Evolutionary conservation across 2,329 filamentous ascomycete genomes (phyloP), one percentile per base, ranked within the genome.

Genomic region (Emmonsiellopsis sp.): DNA sequence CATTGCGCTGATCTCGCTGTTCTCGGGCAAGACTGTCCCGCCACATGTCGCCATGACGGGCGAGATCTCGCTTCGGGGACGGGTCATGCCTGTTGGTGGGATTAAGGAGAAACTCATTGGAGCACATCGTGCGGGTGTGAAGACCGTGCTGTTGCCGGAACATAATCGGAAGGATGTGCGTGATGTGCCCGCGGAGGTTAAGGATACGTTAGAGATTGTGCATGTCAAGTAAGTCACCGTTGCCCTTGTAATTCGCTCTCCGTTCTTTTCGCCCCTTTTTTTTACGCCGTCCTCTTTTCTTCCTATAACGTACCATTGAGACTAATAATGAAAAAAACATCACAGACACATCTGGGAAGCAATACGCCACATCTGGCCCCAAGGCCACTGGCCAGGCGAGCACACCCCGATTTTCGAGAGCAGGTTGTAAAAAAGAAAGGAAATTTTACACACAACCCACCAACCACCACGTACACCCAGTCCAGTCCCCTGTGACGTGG

Each of bases 81-180:
- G 90, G 59, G 87, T 98, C 54, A 89, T 93, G 72, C 89, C 92
- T 30, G 93, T 98, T 37, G 93, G 93, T 51, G 93, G 93, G 15
- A 97, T 98, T 74, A 96, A 97, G 73, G 92, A 98, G 81, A 98
- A 98, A 72, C 79, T 97, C 51, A 97, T 98, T 66, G 93, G 93
- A 20, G 93, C 93, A 7, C 77, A 94, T 66, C 81, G 92, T 53
- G 93, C 93, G 1, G 93, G 93, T 31, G 92, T 98, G 57, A 95
- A 95, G 79, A 92, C 89, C 34, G 92, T 98, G 7, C 70, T 98
- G 56, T 76, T 98, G 7, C 93, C 93, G 2, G 81, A 85, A 34
- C 86, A 88, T 61, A 98, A 98, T 69, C 81, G 85, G 58, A 97
- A 97, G 73, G 93, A 98, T 67, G 86, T 87, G 55, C 87, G 87